Evolutionary conservation across 495 filamentous ascomycete genomes (phyloP), one percentile per base, ranked within the genome.

Genomic region (Trichocladium antarcticum): DNA sequence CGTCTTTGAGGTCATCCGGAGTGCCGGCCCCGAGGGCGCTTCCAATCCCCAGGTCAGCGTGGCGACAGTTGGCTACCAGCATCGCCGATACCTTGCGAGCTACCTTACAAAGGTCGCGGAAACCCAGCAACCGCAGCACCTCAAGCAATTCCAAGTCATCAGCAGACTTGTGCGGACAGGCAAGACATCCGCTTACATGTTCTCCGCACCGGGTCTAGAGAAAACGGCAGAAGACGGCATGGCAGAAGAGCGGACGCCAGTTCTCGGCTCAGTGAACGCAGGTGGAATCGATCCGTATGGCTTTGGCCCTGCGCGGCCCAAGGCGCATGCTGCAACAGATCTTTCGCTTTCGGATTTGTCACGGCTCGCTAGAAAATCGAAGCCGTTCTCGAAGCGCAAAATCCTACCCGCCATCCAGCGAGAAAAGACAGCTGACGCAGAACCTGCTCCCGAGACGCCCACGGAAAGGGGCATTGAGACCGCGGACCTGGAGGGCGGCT

Each of bases 111-210:
- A 62, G 24, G 57, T 73, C 16, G 67, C 72, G 10, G 57, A 66
- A 38, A 65, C 65, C 11, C 56, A 65, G 22, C 72, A 74, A 37
- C 72, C 70, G 29, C 39, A 48, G n/a, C 68, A 74, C 42, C 54
- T 74, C 21, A 57, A 64, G 45, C 64, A 65, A 31, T 61, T 73
- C 15, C 62, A 73, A 37, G 56, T 72, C n/a, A 57, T 48, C 17
- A 69, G 69, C 32, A 57, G 63, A 37, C 60, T 72, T 8, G 64
- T 64, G 12, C 68, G 70, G 12, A 47, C 58, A 2, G 67, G 67
- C 8, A 73, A 70, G 46, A 70, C 68, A 12, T 69, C 68, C 28
- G 67, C 67, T 17, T 73, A 73, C 49, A 68, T 69, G 50, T 73
- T 68, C 45, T 68, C 63, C 21, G 63, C 62, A 1, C 40, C 51